phyloP scores from a whole-genome alignment of 805 yeast species.

The Candida verbasci region DNA sequence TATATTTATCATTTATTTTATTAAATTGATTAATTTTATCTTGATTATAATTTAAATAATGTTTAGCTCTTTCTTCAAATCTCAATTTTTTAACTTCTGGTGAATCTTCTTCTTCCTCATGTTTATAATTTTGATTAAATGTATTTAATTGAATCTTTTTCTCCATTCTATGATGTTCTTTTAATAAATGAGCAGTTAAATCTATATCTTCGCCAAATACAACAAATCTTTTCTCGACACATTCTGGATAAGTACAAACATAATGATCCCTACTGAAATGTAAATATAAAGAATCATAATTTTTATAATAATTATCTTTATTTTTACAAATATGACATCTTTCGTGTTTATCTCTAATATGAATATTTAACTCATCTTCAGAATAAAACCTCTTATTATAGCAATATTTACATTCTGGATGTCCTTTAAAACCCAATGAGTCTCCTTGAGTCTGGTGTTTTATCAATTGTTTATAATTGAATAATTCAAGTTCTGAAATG shows the following conservation, averaged over 20 bases:
- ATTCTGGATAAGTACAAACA: slow-evolving; percentile 69
- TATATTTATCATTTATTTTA: slow-evolving; percentile 44
- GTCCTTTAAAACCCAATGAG: slow-evolving; percentile 82
- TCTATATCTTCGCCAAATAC: slow-evolving; percentile 87
- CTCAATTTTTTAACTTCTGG: slow-evolving; percentile 52
- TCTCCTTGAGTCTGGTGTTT: slow-evolving; percentile 65
- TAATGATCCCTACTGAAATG: slow-evolving; percentile 77
- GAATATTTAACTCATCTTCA: slow-evolving; percentile 78
- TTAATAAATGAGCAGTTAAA: slow-evolving; percentile 79
- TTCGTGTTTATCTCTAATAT: slow-evolving; percentile 80
- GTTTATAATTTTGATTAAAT: slow-evolving; percentile 23
- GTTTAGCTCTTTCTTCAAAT: slow-evolving; percentile 81
- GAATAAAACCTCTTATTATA: slow-evolving; percentile 72
- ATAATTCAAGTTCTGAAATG: slow-evolving; percentile 62
- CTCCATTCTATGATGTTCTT: slow-evolving; percentile 67
- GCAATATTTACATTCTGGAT: slow-evolving; percentile 85
- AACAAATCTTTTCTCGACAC: slow-evolving; percentile 86
- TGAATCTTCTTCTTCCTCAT: slow-evolving; percentile 26
- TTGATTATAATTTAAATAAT: slow-evolving; percentile 57
- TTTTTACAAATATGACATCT: slow-evolving; percentile 87
- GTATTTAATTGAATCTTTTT: slow-evolving; percentile 57
- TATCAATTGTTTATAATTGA: slow-evolving; percentile 56
- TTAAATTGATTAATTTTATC: slow-evolving; percentile 46
- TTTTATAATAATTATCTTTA: slow-evolving; percentile 56
- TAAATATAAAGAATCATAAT: slow-evolving; percentile 67